Percentiles rank a stretch among this genome's conserved stretches.
phyloP scores from a whole-genome alignment of 2,329 filamentous ascomycete genomes.

The Chaetomium sp. region DNA sequence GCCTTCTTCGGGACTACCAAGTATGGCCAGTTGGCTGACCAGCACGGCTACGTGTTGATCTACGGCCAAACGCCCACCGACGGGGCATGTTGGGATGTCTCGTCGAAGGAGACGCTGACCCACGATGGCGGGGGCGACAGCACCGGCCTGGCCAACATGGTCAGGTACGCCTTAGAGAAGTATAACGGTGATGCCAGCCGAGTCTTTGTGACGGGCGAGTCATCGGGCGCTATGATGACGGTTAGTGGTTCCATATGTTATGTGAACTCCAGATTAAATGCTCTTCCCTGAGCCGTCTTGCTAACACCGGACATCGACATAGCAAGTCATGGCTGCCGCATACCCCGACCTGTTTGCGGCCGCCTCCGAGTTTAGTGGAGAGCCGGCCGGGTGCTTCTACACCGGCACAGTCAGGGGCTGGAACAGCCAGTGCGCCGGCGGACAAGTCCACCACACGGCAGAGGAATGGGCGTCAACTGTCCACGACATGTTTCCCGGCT shows the following conservation, averaged over 20 bases:
- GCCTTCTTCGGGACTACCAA: neutral
- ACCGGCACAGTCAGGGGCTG: neutral
- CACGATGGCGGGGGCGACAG: conserved; percentile 5
- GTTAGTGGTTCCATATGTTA: neutral
- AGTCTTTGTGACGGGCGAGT: conserved; percentile 10
- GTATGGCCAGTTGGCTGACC: neutral
- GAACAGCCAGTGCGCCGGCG: conserved; percentile 9
- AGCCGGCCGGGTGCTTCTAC: conserved; percentile 4
- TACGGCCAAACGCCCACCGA: neutral
- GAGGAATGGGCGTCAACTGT: neutral
- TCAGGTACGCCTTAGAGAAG: neutral
- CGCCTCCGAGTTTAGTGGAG: neutral
- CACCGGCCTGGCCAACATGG: conserved; percentile 5
- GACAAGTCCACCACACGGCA: neutral
- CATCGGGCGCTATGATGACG: conserved; percentile 10
- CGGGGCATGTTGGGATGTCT: conserved; percentile 10
- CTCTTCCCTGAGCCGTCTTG: neutral
- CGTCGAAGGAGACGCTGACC: neutral
- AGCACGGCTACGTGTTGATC: conserved; percentile 4
- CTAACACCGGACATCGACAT: neutral
- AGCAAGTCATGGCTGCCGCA: conserved; percentile 1
- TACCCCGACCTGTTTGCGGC: conserved; percentile 11
- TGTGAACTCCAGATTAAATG: neutral
- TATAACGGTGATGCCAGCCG: neutral
- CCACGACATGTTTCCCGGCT: neutral